Conservation (phyloP, 106 monocot genomes). For the Gastrodia elata region DNA sequence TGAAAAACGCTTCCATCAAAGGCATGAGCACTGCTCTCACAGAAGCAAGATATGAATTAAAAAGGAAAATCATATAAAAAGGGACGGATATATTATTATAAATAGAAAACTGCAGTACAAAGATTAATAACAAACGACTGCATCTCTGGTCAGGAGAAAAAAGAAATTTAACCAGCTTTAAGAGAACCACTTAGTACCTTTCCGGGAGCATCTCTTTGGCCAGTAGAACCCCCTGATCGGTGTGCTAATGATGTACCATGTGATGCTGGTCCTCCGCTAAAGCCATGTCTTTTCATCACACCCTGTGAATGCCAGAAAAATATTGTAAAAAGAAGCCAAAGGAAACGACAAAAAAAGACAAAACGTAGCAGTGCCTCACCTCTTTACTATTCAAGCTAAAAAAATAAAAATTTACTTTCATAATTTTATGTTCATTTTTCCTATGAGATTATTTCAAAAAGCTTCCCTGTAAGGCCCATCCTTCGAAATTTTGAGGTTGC, state of each 20-base stretch:
- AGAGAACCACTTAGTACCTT: slow-evolving; percentile 27
- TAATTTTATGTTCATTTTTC: neutral
- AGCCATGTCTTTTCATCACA: slow-evolving; percentile 63
- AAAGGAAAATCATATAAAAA: neutral
- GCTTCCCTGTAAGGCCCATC: no score
- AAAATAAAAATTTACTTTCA: neutral
- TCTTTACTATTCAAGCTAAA: neutral
- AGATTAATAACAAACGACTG: neutral
- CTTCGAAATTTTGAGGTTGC: no score
- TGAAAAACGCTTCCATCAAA: no score
- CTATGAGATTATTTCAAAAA: no score
- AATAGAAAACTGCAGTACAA: neutral
- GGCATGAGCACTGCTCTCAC: neutral
- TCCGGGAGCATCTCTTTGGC: slow-evolving; percentile 75
- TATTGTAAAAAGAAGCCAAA: neutral
- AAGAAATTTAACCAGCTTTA: neutral
- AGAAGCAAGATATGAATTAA: neutral
- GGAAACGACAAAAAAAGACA: neutral
- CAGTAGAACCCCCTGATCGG: slow-evolving; percentile 64
- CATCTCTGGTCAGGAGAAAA: neutral
- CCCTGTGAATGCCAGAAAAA: slow-evolving; percentile 29
- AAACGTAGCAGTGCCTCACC: neutral
- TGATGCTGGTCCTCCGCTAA: slow-evolving; percentile 56
- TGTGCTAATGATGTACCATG: slow-evolving; percentile 75
- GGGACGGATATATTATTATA: neutral